phyloP scores from a whole-genome alignment of 192 early-diverging fungal species.

The Coemansia sp. region DNA sequence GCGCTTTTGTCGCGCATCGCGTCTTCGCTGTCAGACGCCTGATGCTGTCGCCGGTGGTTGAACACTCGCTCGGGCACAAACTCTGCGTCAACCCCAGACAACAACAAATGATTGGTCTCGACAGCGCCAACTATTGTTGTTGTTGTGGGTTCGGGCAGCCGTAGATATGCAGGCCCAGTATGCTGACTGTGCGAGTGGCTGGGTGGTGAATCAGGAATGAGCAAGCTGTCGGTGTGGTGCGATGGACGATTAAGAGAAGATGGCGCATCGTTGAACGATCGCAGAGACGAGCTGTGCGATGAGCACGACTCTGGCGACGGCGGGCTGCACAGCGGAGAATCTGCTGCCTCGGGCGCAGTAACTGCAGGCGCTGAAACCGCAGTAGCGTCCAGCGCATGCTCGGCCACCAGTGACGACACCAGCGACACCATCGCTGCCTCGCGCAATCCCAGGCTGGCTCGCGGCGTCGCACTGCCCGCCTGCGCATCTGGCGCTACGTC shows the following conservation, averaged over 20 bases:
- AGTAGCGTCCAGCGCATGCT: slow-evolving; percentile 3
- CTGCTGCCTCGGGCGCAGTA: neutral
- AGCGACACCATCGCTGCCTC: slow-evolving; percentile 13
- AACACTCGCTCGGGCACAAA: slow-evolving; percentile 31
- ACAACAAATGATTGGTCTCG: slow-evolving; percentile 28
- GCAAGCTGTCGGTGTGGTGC: slow-evolving; percentile 10
- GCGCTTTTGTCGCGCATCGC: neutral
- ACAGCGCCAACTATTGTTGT: neutral
- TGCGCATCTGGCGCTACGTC: neutral
- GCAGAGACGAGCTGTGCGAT: slow-evolving; percentile 1
- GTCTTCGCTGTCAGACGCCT: neutral
- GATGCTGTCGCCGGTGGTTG: slow-evolving; percentile 4
- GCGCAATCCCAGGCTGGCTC: neutral
- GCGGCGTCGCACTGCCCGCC: neutral
- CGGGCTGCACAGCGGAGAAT: slow-evolving; percentile 3
- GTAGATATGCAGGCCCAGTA: slow-evolving; percentile 25
- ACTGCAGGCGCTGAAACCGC: neutral
- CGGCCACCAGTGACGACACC: slow-evolving; percentile 12
- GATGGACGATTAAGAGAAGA: neutral
- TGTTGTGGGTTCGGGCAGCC: slow-evolving; percentile 19
- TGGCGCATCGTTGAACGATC: neutral
- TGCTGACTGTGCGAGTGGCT: neutral
- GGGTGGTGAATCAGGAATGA: slow-evolving; percentile 13
- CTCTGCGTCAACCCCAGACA: slow-evolving; percentile 32
- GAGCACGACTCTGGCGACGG: slow-evolving; percentile 19